A percentile compares a stretch with the other conserved stretches of the same genome.
phyloP scores from a whole-genome alignment of 768 basidiomycete genomes.

The Hemileccinum rubropunctum region DNA sequence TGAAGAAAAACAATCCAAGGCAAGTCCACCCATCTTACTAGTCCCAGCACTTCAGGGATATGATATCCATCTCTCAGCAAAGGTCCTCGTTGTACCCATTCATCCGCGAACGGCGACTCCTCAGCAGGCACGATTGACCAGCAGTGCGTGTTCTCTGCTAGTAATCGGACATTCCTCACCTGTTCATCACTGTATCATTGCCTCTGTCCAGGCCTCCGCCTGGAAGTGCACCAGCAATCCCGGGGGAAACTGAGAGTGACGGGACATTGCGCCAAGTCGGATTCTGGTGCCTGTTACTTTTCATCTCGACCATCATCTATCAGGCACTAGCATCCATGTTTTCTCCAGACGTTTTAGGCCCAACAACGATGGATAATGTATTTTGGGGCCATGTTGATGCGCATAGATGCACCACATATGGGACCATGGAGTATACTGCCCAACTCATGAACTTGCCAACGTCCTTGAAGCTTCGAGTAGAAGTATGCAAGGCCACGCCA shows the following conservation, averaged over 20 bases:
- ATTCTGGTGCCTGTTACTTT: not conserved
- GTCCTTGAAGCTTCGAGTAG: constrained; percentile 13
- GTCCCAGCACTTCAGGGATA: no score
- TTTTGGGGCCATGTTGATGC: constrained; percentile 18
- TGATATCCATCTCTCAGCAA: not conserved
- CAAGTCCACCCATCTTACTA: not conserved
- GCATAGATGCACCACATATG: constrained; percentile 27
- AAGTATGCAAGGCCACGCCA: constrained; percentile 20
- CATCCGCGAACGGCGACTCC: not conserved
- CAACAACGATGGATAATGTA: not conserved
- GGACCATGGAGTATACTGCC: constrained; percentile 29
- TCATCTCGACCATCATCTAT: not conserved
- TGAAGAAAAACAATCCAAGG: not conserved
- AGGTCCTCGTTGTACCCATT: not conserved
- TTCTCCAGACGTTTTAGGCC: no score
- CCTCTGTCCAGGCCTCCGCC: not conserved
- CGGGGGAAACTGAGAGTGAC: no score
- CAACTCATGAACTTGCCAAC: constrained; percentile 27
- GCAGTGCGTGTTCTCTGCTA: not conserved
- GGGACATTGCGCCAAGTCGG: not conserved
- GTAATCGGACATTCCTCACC: not conserved
- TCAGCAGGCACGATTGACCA: not conserved
- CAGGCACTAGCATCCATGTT: not conserved
- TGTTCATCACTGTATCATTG: no score
- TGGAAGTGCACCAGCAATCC: not conserved